phyloP scores from a whole-genome alignment of 208 protist species.

The Acanthamoeba triangularis region DNA sequence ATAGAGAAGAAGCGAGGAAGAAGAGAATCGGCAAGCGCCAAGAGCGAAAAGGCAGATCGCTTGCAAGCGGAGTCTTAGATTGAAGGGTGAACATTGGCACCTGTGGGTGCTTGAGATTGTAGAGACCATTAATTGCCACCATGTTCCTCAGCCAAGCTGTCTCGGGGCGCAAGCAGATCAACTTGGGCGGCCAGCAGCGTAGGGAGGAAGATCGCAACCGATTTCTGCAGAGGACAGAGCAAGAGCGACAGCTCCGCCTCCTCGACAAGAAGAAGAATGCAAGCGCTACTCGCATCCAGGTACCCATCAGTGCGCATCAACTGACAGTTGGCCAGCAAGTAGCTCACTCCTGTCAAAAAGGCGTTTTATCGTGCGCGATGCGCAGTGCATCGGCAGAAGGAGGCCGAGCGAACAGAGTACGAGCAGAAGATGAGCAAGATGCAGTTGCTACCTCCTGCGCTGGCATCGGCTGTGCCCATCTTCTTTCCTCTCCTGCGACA shows the following conservation, averaged over 20 bases:
- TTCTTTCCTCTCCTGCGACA: conserved; percentile 70
- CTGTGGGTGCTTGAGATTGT: too few species aligned
- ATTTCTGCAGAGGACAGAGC: conserved; percentile 55
- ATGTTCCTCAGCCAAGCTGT: conserved; percentile 45
- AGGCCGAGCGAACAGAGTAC: background rate
- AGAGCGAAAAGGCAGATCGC: background rate
- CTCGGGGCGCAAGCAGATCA: conserved; percentile 39
- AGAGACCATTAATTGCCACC: background rate
- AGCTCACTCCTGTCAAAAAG: background rate
- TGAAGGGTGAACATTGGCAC: too few species aligned
- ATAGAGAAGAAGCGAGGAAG: background rate
- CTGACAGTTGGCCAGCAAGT: background rate
- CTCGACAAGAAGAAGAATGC: conserved; percentile 33
- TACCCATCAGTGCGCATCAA: background rate
- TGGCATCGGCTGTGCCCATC: conserved; percentile 47
- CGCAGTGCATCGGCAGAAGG: background rate
- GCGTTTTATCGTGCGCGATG: conserved; percentile 15
- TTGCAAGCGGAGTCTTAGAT: background rate
- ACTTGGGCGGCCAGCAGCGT: conserved; percentile 33
- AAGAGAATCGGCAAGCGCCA: background rate
- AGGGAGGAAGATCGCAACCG: conserved; percentile 14
- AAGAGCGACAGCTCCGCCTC: conserved; percentile 22
- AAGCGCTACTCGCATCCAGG: conserved; percentile 32
- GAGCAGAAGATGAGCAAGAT: conserved; percentile 19
- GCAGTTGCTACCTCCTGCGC: conserved; percentile 31